A percentile compares a stretch with the other conserved stretches of the same genome.
Conservation (phyloP, 345 rosid species). For the Turritis glabra region DNA sequence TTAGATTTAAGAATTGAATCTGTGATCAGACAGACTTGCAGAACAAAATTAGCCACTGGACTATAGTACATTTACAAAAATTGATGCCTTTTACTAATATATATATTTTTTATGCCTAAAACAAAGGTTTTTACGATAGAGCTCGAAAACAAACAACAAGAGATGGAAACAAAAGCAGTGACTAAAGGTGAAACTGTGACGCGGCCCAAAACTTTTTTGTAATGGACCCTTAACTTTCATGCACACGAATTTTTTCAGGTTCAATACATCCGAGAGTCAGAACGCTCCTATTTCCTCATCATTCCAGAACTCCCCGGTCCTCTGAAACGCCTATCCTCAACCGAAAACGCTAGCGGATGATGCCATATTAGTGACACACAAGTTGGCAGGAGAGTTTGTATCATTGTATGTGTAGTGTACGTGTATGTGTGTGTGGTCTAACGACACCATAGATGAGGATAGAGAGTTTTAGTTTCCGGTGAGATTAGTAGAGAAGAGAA, state of each 20-base stretch:
- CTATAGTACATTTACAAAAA: no score
- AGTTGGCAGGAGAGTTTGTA: slow-evolving; percentile 10
- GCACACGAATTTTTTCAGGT: slow-evolving; percentile 43
- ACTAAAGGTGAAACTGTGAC: slow-evolving; percentile 19
- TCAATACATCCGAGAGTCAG: slow-evolving; percentile 86
- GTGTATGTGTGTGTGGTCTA: slow-evolving; percentile 7
- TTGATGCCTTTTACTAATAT: no score
- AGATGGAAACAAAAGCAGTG: neutral
- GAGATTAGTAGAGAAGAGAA: slow-evolving; percentile 23
- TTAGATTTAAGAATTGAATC: no score
- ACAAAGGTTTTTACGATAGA: no score
- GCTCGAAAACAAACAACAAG: neutral
- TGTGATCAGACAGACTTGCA: no score
- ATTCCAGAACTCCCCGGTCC: slow-evolving; percentile 66
- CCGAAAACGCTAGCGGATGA: slow-evolving; percentile 30
- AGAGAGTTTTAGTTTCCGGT: slow-evolving; percentile 27
- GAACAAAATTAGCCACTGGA: no score
- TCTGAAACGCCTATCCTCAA: slow-evolving; percentile 22
- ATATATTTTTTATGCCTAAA: no score
- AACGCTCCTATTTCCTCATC: slow-evolving; percentile 77
- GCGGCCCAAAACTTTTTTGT: slow-evolving; percentile 8
- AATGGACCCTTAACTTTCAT: slow-evolving; percentile 4
- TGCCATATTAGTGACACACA: slow-evolving; percentile 26
- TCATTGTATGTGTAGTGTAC: slow-evolving; percentile 21
- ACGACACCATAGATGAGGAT: slow-evolving; percentile 15